These are phyloP conservation scores for Tarenaya hassleriana DNA, from an alignment of 345 rosid genomes.

Conservation along the genomic window DNA sequence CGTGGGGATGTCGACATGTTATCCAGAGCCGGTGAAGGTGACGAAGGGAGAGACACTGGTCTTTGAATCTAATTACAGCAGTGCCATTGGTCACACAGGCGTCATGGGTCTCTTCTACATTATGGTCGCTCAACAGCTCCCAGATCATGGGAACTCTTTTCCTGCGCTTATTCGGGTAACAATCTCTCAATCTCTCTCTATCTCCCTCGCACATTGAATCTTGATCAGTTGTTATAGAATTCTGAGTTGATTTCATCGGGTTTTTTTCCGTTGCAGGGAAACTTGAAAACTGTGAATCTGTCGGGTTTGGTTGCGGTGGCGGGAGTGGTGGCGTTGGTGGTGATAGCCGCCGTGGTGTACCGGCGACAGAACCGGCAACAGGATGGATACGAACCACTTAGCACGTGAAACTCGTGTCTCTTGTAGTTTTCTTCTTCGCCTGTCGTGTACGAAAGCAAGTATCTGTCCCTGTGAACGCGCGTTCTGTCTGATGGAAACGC, in stretches of 20 bases:
- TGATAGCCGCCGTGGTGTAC: slow-evolving; percentile 24
- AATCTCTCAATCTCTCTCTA: neutral
- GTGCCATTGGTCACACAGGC: slow-evolving; percentile 45
- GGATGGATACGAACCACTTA: slow-evolving; percentile 42
- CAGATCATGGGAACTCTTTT: slow-evolving; percentile 23
- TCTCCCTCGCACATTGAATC: neutral
- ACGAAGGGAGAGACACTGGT: slow-evolving; percentile 49
- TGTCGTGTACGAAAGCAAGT: too few relatives aligned
- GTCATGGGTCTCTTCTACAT: slow-evolving; percentile 87
- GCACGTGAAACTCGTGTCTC: slow-evolving; percentile 7
- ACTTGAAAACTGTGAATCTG: slow-evolving; percentile 7
- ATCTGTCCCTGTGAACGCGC: too few relatives aligned
- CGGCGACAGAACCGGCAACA: slow-evolving; percentile 28
- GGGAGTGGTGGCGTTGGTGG: slow-evolving; percentile 25
- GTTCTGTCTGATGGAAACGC: too few relatives aligned
- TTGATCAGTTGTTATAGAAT: neutral
- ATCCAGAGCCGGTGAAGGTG: slow-evolving; percentile 60
- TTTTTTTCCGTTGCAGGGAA: slow-evolving; percentile 19
- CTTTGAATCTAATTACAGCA: slow-evolving; percentile 63
- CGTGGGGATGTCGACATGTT: slow-evolving; percentile 91
- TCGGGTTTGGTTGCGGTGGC: slow-evolving; percentile 19
- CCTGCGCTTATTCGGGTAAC: slow-evolving; percentile 32
- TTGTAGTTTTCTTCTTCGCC: too few relatives aligned
- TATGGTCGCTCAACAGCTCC: slow-evolving; percentile 47
- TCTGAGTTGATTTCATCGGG: neutral